Percentiles rank a stretch among this genome's conserved stretches.
These are phyloP conservation scores for Fennellomyces sp. DNA, from an alignment of 371 early-diverging fungal genomes.

Conservation along the genomic window DNA sequence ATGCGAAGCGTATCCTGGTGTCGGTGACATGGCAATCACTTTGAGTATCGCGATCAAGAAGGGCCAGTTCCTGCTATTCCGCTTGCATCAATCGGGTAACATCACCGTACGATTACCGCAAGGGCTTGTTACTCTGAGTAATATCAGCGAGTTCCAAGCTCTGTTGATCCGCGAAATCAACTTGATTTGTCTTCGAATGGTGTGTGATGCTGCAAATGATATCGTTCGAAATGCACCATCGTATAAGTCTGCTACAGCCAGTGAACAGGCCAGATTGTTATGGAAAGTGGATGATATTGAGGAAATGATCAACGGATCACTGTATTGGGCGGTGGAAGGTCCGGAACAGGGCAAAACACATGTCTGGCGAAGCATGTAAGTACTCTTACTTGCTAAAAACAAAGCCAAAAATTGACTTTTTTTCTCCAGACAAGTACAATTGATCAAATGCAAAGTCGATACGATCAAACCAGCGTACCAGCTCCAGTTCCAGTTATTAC, in stretches of 20 bases:
- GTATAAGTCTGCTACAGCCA: slow-evolving; percentile 20
- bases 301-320: slow-evolving; percentile 43
- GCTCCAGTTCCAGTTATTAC: slow-evolving; percentile 22
- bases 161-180: slow-evolving; percentile 49
- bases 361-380: slow-evolving; percentile 45
- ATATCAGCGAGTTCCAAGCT: slow-evolving; percentile 45
- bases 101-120: slow-evolving; percentile 46
- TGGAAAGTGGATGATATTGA: slow-evolving; percentile 56
- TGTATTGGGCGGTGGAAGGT: slow-evolving; percentile 26
- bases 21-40: slow-evolving; percentile 29
- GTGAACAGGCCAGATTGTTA: slow-evolving; percentile 26
- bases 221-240: slow-evolving; percentile 21
- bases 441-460: slow-evolving; percentile 12
- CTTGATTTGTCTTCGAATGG: slow-evolving; percentile 39
- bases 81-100: slow-evolving; percentile 34
- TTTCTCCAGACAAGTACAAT: slow-evolving; percentile 15
- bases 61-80: slow-evolving; percentile 19
- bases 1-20: slow-evolving; percentile 35
- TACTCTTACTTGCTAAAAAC: background rate
- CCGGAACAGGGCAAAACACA: slow-evolving; percentile 1
- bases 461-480: slow-evolving; percentile 15
- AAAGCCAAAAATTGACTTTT: background rate
- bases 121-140: slow-evolving; percentile 41
- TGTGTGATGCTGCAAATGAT: slow-evolving; percentile 51
- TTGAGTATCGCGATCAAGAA: slow-evolving; percentile 37